Conservation (phyloP, 306 rosid genomes). For the Dicorynia guianensis region DNA sequence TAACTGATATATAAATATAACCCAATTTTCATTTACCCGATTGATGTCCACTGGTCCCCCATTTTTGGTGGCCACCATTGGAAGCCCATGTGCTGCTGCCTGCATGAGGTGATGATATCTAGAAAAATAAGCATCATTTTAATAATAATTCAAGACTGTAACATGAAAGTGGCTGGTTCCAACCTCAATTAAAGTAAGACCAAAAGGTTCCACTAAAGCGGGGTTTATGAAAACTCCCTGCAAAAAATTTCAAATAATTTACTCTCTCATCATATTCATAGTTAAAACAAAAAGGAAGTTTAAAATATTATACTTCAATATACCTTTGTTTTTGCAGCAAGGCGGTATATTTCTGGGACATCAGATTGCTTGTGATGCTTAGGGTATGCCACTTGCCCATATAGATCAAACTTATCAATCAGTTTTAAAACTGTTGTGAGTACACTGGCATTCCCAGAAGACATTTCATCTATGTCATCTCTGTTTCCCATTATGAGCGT, state of each 20-base stretch:
- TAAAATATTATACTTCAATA: slow-evolving; percentile 6
- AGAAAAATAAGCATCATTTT: slow-evolving; percentile 11
- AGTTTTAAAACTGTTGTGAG: slow-evolving; percentile 80
- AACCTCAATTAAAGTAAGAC: slow-evolving; percentile 94
- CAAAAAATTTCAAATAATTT: slow-evolving; percentile 40
- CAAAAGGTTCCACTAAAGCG: slow-evolving; percentile 92
- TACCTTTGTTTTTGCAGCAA: slow-evolving; percentile 90
- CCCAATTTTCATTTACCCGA: slow-evolving; percentile 56
- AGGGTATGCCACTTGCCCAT: slow-evolving; percentile 91
- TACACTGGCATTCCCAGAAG: slow-evolving; percentile 77
- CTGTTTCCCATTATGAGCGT: slow-evolving; percentile 90
- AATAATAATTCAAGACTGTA: slow-evolving; percentile 25
- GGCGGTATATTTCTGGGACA: slow-evolving; percentile 93
- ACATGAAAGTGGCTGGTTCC: slow-evolving; percentile 22
- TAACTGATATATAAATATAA: slow-evolving; percentile 6
- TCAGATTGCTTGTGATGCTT: slow-evolving; percentile 92
- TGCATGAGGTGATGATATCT: slow-evolving; percentile 43
- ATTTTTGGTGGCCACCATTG: slow-evolving; percentile 90
- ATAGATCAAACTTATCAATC: slow-evolving; percentile 86
- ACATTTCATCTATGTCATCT: slow-evolving; percentile 84
- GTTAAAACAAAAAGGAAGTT: slow-evolving; percentile 14
- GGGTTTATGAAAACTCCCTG: slow-evolving; percentile 98
- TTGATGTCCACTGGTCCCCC: slow-evolving; percentile 97
- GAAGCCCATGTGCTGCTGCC: slow-evolving; percentile 98
- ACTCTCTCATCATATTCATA: slow-evolving; percentile 24